A percentile compares a stretch with the other conserved stretches of the same genome.
These are phyloP conservation scores for Closterium sp. DNA, from an alignment of 139 green algal genomes.

Conservation along the genomic window DNA sequence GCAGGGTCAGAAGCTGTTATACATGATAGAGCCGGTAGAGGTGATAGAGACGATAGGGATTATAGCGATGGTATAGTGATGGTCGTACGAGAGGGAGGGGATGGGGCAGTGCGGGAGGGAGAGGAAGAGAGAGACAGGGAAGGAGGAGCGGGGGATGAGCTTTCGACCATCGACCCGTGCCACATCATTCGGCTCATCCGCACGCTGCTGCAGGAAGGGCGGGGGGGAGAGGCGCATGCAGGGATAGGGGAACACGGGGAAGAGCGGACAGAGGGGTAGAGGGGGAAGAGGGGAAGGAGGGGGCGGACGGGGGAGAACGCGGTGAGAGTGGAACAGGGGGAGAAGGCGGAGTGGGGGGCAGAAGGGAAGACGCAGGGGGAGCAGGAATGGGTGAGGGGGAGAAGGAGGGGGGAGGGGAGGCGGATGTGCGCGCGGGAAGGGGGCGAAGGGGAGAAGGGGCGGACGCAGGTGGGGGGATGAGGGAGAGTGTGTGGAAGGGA, in stretches of 20 bases:
- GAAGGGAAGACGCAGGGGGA: background rate
- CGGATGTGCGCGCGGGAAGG: background rate
- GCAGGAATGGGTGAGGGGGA: background rate
- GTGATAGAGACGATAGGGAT: background rate
- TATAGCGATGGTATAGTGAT: too few relatives aligned
- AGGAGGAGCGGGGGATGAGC: too few relatives aligned
- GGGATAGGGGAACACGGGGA: background rate
- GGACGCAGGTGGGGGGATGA: background rate
- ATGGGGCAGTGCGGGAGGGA: background rate
- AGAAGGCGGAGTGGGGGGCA: background rate
- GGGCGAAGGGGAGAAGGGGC: background rate
- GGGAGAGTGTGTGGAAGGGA: background rate
- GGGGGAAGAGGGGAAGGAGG: background rate
- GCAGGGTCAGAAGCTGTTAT: background rate
- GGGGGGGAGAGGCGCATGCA: background rate
- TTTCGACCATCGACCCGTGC: too few relatives aligned
- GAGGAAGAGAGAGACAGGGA: background rate
- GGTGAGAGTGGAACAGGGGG: background rate
- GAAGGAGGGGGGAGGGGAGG: background rate
- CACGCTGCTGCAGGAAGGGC: background rate
- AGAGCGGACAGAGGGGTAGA: background rate
- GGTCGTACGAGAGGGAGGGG: background rate
- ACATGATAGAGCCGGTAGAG: background rate
- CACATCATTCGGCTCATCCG: too few relatives aligned
- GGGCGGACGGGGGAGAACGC: background rate